These are phyloP conservation scores for Hyaloscypha bicolor DNA, from an alignment of 495 filamentous ascomycete species.

Conservation along the genomic window DNA sequence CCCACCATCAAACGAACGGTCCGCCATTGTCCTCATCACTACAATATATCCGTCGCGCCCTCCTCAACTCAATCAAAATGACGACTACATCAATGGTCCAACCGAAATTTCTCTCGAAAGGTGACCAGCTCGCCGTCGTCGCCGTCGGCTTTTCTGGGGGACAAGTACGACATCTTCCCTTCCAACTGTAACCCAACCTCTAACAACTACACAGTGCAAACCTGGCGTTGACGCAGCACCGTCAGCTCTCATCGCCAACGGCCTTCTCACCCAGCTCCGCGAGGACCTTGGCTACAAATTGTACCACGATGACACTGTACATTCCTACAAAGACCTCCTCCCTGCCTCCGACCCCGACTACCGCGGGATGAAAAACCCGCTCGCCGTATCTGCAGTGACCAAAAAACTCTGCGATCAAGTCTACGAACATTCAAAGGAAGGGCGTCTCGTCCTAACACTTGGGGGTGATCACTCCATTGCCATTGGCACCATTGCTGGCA, in stretches of 20 bases:
- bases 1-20: conserved; percentile 1
- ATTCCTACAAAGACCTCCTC: conserved; percentile 77
- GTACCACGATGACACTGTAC: conserved; percentile 80
- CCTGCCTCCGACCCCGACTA: conserved; percentile 75
- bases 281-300: conserved; percentile 87
- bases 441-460: conserved; percentile 87
- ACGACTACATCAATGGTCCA: conserved; percentile 71
- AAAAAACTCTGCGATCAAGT: conserved; percentile 77
- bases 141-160: conserved; percentile 97
- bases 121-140: conserved; percentile 83
- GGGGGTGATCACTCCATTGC: conserved; percentile 97
- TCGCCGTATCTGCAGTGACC: conserved; percentile 87
- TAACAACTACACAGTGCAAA: conserved; percentile 65
- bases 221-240: conserved; percentile 91
- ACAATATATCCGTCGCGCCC: background rate
- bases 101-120: conserved; percentile 79
- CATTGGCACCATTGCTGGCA: conserved; percentile 87
- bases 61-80: conserved; percentile 41
- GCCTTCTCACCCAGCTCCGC: conserved; percentile 80
- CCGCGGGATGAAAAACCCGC: conserved; percentile 91
- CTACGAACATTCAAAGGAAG: conserved; percentile 82
- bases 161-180: conserved; percentile 63
- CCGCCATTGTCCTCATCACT: background rate
- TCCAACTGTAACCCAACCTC: conserved; percentile 4
- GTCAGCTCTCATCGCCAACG: conserved; percentile 84